Base-by-base conservation (phyloP, 352 stramenopile genomes). In the Phytophthora boehmeriae region DNA sequence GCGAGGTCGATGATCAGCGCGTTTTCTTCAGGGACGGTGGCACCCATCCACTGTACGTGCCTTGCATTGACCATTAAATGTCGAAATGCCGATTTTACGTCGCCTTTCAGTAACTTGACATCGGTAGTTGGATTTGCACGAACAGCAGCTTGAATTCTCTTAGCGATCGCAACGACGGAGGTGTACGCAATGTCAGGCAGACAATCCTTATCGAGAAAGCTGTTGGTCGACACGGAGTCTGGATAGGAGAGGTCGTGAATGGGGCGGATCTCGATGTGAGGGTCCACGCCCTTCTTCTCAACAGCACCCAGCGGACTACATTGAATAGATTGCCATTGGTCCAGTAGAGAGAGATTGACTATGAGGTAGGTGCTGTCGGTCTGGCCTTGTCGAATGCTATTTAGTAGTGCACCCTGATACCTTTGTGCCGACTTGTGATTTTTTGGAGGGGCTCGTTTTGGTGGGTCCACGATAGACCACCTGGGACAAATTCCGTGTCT, bases 21-120 rank as follows among this genome's bases (percentile, higher is more conserved):
- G 11, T 58, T n/a, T 38, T 38, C 41, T 14, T 61, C 49, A 1
- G 47, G 47, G 6, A 69, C 43, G 1, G 38, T 55, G 8, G 53
- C 54, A 6, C 48, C 59, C 53, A 73, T 66, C 14, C 53, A 58
- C 0, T 30, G 9, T 8, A 64, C 43, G 8, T 68, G 58, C 1
- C 17, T 5, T 1, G 58, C 32, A 8, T 64, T 32, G 22, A 55
- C 16, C 44, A 55, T 46, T 22, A 63, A 17, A 42, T 60, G 35
- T 0, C 59, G 28, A 22, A 65, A 68, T 1, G 59, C 43, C 6
- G 42, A 39, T 32, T 73, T 73, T 9, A 69, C 59, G n/a, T 73
- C 49, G 2, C 65, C 49, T 57, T 73, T 69, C 0, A 66, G 25
- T 0, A 73, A 47, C 13, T 56, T n/a, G n/a, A n/a, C n/a, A n/a